A percentile compares a stretch with the other conserved stretches of the same genome.
Conservation (phyloP, 805 yeast genomes). For the Saccharomyces jurei region DNA sequence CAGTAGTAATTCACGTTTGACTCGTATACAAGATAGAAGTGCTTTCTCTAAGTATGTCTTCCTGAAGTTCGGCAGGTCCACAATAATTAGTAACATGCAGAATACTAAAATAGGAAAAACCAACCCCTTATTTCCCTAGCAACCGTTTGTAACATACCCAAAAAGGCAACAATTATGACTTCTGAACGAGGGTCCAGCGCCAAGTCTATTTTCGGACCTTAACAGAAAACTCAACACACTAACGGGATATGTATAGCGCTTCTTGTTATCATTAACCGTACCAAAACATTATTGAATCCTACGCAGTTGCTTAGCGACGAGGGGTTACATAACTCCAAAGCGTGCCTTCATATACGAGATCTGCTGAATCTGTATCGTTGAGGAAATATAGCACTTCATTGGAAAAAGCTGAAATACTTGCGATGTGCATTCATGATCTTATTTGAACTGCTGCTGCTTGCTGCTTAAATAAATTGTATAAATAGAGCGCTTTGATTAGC, state of each 20-base stretch:
- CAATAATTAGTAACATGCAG: not conserved
- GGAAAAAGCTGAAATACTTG: not conserved
- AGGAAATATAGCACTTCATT: not conserved
- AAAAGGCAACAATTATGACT: not conserved
- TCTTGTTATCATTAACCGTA: not conserved
- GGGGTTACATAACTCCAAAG: not conserved
- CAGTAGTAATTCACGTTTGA: not conserved
- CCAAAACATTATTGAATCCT: not conserved
- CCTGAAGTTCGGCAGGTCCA: not conserved
- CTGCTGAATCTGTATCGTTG: not conserved
- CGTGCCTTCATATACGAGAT: not conserved
- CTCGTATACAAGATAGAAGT: not conserved
- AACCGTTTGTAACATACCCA: not conserved
- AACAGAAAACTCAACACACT: not conserved
- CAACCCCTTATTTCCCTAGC: not conserved
- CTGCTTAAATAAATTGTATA: not conserved
- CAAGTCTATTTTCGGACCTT: not conserved
- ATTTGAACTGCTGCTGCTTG: not conserved
- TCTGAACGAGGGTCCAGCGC: not conserved
- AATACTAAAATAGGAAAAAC: not conserved
- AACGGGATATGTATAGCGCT: not conserved
- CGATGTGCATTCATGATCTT: not conserved
- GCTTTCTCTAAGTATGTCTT: not conserved
- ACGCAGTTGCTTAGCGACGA: not conserved
- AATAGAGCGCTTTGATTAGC: not conserved